Conservation (phyloP, 73 alveolate genomes). For the Paramecium pentaurelia region DNA sequence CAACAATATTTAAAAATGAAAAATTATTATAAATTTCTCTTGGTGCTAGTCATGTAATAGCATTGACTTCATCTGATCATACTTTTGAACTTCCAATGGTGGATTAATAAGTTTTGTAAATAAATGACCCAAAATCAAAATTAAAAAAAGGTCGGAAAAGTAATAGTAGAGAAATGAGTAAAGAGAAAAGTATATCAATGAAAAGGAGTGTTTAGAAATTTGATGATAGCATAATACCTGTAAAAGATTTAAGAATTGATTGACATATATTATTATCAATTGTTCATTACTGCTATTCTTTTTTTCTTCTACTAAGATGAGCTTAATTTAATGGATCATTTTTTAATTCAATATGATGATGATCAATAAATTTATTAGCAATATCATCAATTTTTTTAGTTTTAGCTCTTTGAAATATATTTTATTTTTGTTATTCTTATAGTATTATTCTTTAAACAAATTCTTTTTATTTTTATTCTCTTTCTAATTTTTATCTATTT, state of each 20-base stretch:
- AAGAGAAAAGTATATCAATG: neutral
- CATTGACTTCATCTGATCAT: neutral
- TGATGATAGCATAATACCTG: neutral
- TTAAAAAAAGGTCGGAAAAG: neutral
- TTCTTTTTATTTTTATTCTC: neutral
- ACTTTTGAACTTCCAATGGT: neutral
- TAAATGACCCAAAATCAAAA: neutral
- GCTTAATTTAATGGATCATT: neutral
- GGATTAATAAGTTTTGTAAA: neutral
- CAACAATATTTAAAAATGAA: neutral
- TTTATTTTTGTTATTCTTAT: neutral
- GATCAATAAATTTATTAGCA: neutral
- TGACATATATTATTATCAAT: neutral
- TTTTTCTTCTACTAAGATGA: neutral
- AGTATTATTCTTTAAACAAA: neutral
- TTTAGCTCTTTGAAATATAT: neutral
- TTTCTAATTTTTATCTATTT: neutral
- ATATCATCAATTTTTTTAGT: neutral
- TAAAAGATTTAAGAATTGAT: constrained; percentile 1
- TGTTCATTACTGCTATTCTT: neutral
- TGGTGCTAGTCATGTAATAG: neutral
- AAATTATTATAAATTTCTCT: neutral
- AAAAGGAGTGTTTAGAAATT: neutral
- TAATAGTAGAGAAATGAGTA: neutral
- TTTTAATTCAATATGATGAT: neutral